Evolutionary conservation across 2,329 filamentous ascomycete genomes (phyloP), one percentile per base, ranked within the genome.

Genomic region (Xylaria multiplex): DNA sequence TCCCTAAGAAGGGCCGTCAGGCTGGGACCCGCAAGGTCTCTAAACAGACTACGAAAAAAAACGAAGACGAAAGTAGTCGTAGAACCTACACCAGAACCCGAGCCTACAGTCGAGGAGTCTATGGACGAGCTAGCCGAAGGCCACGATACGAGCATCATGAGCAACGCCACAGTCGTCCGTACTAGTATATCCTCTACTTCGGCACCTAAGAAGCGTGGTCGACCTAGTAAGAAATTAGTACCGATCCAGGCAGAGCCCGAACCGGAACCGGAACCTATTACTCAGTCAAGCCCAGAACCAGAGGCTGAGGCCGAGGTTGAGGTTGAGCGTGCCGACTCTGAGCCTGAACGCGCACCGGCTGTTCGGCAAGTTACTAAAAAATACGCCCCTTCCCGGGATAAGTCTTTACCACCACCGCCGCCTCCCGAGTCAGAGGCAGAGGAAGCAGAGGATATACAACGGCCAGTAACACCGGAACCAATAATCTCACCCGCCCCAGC

Each of bases 1-100:
- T 84, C 11, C 81, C 84, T 3, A 88, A 88, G 76, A 88, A 86
- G 73, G 84, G 83, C 30, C 83, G 83, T 55, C 87, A 87, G 70
- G 74, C 82, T 6, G 74, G 73, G 2, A 77, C 80, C 3, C 81
- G 82, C 50, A 88, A 87, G 69, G 80, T 70, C 0, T 85, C 85
- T 0, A 87, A 86, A 74, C 83, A 85, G 68, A 80, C 81, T 57
- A 66, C 78, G 6, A 82, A 79, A 71, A 71, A 85, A 84, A 71
- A 64, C 76, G 7, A 83, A 83, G 69, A 74, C 79, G 2, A 71
- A 76, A 7, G 67, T 70, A 32, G 71, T 75, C 8, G 69, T 74
- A 8, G 70, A 75, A 45, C 73, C 58, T 13, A 42, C 24, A 6
- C 65, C 65, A 2, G 55, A 69, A 59, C 62, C 65, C 1, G 59